These are phyloP conservation scores for Trichosporon sp. DNA, from an alignment of 1,284 basidiomycete species.

Conservation along the genomic window DNA sequence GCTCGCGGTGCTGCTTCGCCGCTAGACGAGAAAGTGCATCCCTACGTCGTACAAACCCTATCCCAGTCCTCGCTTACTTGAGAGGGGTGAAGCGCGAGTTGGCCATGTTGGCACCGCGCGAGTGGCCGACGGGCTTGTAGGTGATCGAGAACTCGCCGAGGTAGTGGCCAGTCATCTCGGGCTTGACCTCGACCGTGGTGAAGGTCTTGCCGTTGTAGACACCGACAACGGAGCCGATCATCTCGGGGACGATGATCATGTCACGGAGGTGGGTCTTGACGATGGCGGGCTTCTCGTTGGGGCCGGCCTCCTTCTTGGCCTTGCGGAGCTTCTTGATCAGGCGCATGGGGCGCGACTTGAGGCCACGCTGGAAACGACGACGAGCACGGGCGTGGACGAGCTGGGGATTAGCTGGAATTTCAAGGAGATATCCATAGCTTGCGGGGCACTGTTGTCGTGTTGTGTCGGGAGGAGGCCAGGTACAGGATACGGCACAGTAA, in stretches of 20 bases:
- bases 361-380: constrained; percentile 96
- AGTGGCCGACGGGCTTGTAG: constrained; percentile 99
- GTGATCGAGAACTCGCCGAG: constrained; percentile 89
- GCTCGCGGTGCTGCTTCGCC: not conserved
- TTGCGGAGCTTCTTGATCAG: constrained; percentile 99
- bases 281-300: constrained; percentile 97
- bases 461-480: too few species aligned
- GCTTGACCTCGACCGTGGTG: constrained; percentile 98
- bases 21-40: constrained; percentile 31
- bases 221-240: constrained; percentile 96
- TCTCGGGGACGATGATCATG: constrained; percentile 99
- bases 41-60: constrained; percentile 40
- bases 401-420: constrained; percentile 57
- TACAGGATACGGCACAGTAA: too few species aligned
- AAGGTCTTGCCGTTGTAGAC: constrained; percentile 87
- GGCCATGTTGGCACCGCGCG: constrained; percentile 78
- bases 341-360: constrained; percentile 97
- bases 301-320: constrained; percentile 97
- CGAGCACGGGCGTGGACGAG: constrained; percentile 98
- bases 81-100: constrained; percentile 67
- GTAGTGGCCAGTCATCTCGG: constrained; percentile 99
- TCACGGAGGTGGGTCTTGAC: constrained; percentile 99
- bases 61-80: constrained; percentile 56
- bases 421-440: constrained; percentile 31
- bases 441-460: too few species aligned